These are phyloP conservation scores for Amesomyces nigricolor DNA, from an alignment of 2,329 filamentous ascomycete genomes.

Conservation along the genomic window DNA sequence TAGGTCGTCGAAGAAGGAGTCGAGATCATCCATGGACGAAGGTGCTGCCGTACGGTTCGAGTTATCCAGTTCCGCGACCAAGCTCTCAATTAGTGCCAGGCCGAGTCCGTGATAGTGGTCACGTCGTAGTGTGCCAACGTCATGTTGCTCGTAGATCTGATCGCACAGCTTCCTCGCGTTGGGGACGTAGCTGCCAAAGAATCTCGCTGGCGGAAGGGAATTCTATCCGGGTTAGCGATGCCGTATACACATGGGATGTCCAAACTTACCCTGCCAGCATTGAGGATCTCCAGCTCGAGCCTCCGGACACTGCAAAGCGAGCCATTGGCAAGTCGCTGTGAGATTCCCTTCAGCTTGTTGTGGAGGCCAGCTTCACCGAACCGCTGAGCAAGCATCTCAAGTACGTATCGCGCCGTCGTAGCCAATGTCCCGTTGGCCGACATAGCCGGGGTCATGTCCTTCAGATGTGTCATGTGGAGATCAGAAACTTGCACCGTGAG, in stretches of 20 bases:
- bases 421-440: conserved; percentile 32
- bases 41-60: background rate
- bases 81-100: conserved; percentile 37
- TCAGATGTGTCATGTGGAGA: conserved; percentile 39
- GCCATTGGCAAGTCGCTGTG: conserved; percentile 33
- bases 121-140: conserved; percentile 31
- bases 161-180: conserved; percentile 40
- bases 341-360: conserved; percentile 33
- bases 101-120: conserved; percentile 39
- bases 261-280: conserved; percentile 43
- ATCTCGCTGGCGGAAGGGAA: conserved; percentile 32
- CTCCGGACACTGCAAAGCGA: conserved; percentile 39
- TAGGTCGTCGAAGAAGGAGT: conserved; percentile 20
- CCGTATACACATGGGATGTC: background rate
- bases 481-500: conserved; percentile 37
- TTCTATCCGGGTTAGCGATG: conserved; percentile 29
- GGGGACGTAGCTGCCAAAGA: conserved; percentile 40
- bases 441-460: conserved; percentile 29
- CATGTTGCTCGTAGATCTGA: conserved; percentile 37
- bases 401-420: conserved; percentile 34
- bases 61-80: conserved; percentile 31
- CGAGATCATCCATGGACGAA: conserved; percentile 18
- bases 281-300: conserved; percentile 47
- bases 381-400: conserved; percentile 33
- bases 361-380: conserved; percentile 33